phyloP scores from a whole-genome alignment of 805 yeast species.

The Metschnikowia arizonensis region DNA sequence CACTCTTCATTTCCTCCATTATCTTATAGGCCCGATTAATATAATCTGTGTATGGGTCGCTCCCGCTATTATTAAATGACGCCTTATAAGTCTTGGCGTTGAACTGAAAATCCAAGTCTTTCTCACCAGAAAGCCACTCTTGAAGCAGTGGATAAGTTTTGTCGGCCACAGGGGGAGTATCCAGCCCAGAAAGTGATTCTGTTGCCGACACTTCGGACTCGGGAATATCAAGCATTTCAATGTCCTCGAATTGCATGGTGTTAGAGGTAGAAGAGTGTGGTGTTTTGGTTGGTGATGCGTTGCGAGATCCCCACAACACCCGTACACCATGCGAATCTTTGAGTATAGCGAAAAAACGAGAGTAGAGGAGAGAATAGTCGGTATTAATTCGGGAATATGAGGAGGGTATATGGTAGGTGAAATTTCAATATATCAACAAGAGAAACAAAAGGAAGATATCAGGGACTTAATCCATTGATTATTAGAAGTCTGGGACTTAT shows the following conservation, averaged over 20 bases:
- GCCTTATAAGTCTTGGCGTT: constrained; percentile 38
- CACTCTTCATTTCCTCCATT: constrained; percentile 37
- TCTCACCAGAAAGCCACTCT: constrained; percentile 42
- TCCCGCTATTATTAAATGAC: constrained; percentile 34
- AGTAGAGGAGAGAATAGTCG: no score
- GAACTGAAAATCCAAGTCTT: constrained; percentile 36
- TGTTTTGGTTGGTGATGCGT: not conserved
- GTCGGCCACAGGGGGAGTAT: constrained; percentile 1
- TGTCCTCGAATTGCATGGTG: constrained; percentile 22
- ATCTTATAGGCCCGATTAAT: constrained; percentile 49
- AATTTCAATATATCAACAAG: no score
- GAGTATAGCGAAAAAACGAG: no score
- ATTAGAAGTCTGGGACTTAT: no score
- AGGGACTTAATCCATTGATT: no score
- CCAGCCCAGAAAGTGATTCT: constrained; percentile 16
- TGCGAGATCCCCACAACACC: not conserved
- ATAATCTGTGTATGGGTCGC: constrained; percentile 38
- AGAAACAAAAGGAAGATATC: no score
- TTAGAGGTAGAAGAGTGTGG: constrained; percentile 2
- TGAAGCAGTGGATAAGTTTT: constrained; percentile 39
- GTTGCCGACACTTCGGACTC: constrained; percentile 16
- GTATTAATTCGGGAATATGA: no score
- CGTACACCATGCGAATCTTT: not conserved
- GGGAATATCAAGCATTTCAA: constrained; percentile 41
- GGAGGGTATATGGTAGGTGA: no score